Evolutionary conservation across 1,139 yeast genomes (phyloP), one percentile per base, ranked within the genome.

Genomic region (Zygoascus sp.): DNA sequence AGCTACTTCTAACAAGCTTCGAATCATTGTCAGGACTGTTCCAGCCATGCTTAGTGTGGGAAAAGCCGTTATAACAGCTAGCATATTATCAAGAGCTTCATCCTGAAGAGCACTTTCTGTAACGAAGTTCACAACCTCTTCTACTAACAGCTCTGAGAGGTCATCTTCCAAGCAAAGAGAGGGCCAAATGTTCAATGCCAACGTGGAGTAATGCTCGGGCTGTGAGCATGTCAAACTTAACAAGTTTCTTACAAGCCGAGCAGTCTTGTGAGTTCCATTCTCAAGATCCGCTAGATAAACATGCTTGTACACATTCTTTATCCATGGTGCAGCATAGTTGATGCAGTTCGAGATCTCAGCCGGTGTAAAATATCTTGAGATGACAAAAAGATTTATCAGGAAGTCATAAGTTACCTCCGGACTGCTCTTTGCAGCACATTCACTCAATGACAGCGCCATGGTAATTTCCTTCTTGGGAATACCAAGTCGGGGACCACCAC

Each of bases 21-120:
- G 70, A 37, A 83, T 64, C 50, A 83, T 68, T 22, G 74, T 66
- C 40, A 87, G 71, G 0, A 86, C 77, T 47, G 78, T 76, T 9
- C 88, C 83, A 58, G 90, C 82, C 3, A 87, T 75, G 52, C 83
- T 88, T 16, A 81, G 72, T 0, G 95, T 81, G 3, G 96, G 92
- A 34, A 75, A 68, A 10, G 78, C 66, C 0, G 84, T 75, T 47
- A 88, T 70, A 19, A 84, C 75, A 0, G 85, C 74, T 3, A 83
- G 74, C 15, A 58, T 52, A 44, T 54, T 58, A 13, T 63, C 66
- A 27, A 55, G 48, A 11, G 48, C 53, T 46, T 77, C 80, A 13
- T 83, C 84, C 55, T 81, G 86, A 32, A 86, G 81, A 53, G 83
- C 84, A 59, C 81, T 79, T 57, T 84, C 94, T 58, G 84, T 76